phyloP scores from a whole-genome alignment of 2,329 filamentous ascomycete genomes.

The Coniochaeta pulveracea region DNA sequence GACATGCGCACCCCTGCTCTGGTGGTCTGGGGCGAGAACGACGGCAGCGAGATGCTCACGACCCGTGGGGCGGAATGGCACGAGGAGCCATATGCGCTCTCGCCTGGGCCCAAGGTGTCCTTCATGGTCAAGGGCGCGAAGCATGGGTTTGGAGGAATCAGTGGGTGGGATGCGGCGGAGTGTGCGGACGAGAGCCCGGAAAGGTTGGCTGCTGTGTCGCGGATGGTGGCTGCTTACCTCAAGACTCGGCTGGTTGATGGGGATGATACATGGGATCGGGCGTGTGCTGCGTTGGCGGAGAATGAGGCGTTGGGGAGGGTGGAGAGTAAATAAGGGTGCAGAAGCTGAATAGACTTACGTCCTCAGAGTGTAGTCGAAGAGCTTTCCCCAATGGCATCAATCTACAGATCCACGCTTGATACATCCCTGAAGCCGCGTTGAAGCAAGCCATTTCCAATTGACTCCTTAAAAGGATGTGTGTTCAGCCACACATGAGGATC shows the following conservation, averaged over 20 bases:
- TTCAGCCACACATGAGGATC: too few relatives aligned
- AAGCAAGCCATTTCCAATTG: too few relatives aligned
- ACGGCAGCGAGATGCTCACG: slow-evolving; percentile 20
- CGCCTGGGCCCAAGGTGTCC: slow-evolving; percentile 21
- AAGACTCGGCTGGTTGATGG: slow-evolving; percentile 22
- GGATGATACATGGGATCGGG: slow-evolving; percentile 18
- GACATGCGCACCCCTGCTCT: slow-evolving; percentile 23
- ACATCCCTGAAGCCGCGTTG: too few relatives aligned
- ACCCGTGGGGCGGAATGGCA: slow-evolving; percentile 25
- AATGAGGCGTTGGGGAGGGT: slow-evolving; percentile 15
- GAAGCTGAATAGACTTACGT: too few relatives aligned
- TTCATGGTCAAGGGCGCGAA: slow-evolving; percentile 20
- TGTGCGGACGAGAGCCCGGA: slow-evolving; percentile 22
- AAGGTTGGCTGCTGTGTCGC: slow-evolving; percentile 20
- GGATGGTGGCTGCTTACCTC: slow-evolving; percentile 26
- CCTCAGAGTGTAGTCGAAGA: too few relatives aligned
- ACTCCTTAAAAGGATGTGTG: too few relatives aligned
- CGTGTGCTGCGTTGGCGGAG: slow-evolving; percentile 15
- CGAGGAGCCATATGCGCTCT: slow-evolving; percentile 21
- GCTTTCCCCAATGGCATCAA: too few relatives aligned
- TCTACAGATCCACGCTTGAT: too few relatives aligned
- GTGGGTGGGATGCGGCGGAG: slow-evolving; percentile 23
- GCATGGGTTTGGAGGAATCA: slow-evolving; percentile 26
- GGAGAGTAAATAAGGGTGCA: slow-evolving; percentile 20
- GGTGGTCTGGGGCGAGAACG: slow-evolving; percentile 25